Conservation (phyloP, 176 grass and related monocot genomes). For the Aegilops longissima region DNA sequence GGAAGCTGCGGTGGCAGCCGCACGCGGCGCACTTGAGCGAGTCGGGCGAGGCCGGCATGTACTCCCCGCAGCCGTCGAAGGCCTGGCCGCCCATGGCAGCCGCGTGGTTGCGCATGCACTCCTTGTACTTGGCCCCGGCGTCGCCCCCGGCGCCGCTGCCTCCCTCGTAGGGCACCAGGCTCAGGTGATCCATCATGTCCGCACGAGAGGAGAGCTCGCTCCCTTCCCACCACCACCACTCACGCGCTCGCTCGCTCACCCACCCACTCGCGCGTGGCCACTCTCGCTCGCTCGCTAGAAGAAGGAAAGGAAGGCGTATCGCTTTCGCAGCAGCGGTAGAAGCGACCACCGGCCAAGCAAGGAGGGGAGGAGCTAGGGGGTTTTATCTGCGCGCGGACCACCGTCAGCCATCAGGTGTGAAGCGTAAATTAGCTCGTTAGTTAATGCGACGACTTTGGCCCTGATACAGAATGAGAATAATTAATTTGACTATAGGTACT, state of each 20-base stretch:
- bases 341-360: conserved; percentile 16
- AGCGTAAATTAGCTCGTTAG: background rate
- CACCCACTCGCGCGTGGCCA: background rate
- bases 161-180: conserved; percentile 56
- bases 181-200: conserved; percentile 65
- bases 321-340: conserved; percentile 17
- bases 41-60: conserved; percentile 76
- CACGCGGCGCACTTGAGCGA: conserved; percentile 76
- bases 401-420: background rate
- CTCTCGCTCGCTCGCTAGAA: background rate
- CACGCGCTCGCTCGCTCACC: background rate
- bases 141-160: conserved; percentile 3
- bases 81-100: conserved; percentile 79
- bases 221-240: background rate
- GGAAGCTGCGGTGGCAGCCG: conserved; percentile 94
- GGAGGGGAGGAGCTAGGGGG: background rate
- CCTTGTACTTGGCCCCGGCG: conserved; percentile 57
- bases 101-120: conserved; percentile 98
- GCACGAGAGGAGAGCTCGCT: background rate
- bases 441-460: background rate
- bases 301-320: background rate
- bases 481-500: too few relatives aligned
- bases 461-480: too few relatives aligned
- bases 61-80: conserved; percentile 90
- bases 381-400: conserved; percentile 19